These are phyloP conservation scores for Cairneyella variabilis DNA, from an alignment of 495 filamentous ascomycete genomes.

Conservation along the genomic window DNA sequence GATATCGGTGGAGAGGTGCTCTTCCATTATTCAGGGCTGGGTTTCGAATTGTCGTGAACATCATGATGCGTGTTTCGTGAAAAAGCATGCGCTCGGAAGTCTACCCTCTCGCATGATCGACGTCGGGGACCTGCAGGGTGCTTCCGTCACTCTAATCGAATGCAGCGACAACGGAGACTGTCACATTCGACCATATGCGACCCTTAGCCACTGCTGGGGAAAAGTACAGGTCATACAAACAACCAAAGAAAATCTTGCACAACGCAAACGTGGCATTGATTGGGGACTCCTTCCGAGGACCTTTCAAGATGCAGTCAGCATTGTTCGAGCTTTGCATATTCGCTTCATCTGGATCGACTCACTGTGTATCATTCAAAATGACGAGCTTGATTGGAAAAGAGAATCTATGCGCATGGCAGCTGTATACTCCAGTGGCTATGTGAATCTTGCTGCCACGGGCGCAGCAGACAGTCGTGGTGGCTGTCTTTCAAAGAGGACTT, in stretches of 20 bases:
- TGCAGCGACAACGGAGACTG: background rate
- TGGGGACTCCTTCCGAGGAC: constrained; percentile 16
- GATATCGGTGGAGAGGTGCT: background rate
- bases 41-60: background rate
- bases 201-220: constrained; percentile 28
- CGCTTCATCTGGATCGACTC: constrained; percentile 34
- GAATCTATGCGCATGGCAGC: constrained; percentile 26
- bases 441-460: constrained; percentile 23
- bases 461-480: background rate
- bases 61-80: background rate
- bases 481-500: background rate
- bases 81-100: background rate
- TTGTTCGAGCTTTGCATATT: constrained; percentile 24
- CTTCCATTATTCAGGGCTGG: background rate
- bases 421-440: constrained; percentile 24
- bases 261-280: constrained; percentile 2
- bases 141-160: background rate
- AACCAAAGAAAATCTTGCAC: background rate
- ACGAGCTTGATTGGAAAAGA: constrained; percentile 23
- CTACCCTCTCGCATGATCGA: background rate
- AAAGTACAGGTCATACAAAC: constrained; percentile 1
- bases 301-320: constrained; percentile 29
- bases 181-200: constrained; percentile 8
- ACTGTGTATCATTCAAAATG: constrained; percentile 30
- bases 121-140: background rate